These are phyloP conservation scores for Kodamaea plutei DNA, from an alignment of 1,139 yeast species.

Conservation along the genomic window DNA sequence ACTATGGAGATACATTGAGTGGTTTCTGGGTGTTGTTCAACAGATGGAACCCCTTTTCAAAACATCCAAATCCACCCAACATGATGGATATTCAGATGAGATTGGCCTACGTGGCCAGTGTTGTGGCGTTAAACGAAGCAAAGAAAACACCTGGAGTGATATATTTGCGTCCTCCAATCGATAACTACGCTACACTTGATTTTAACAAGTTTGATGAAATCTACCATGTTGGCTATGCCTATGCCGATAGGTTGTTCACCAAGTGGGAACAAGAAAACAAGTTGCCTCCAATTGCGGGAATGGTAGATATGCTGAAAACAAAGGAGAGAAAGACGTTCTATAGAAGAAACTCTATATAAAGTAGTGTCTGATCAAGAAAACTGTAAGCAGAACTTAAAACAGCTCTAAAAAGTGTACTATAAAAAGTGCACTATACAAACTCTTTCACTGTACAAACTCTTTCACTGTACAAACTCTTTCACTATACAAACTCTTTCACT, in stretches of 20 bases:
- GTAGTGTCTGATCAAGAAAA: no score
- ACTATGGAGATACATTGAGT: slow-evolving; percentile 87
- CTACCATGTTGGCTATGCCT: slow-evolving; percentile 71
- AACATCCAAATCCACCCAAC: slow-evolving; percentile 84
- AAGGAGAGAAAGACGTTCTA: slow-evolving; percentile 26
- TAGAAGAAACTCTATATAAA: slow-evolving; percentile 62
- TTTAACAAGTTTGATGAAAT: slow-evolving; percentile 91
- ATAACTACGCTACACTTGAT: slow-evolving; percentile 84
- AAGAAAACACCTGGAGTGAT: slow-evolving; percentile 81
- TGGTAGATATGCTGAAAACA: slow-evolving; percentile 21
- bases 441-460: no score
- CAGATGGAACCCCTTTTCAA: slow-evolving; percentile 87
- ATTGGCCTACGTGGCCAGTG: slow-evolving; percentile 92
- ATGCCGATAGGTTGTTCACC: slow-evolving; percentile 59
- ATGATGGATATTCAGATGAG: slow-evolving; percentile 94
- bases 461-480: no score
- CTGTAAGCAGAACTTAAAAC: no score
- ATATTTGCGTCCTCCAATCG: slow-evolving; percentile 94
- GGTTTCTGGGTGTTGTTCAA: slow-evolving; percentile 90
- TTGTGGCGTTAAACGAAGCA: slow-evolving; percentile 85
- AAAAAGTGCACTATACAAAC: no score
- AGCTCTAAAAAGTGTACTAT: no score
- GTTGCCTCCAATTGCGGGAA: slow-evolving; percentile 64
- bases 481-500: no score
- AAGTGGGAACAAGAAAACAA: slow-evolving; percentile 50